Conservation (phyloP, 345 rosid species). For the Brassica incana region DNA sequence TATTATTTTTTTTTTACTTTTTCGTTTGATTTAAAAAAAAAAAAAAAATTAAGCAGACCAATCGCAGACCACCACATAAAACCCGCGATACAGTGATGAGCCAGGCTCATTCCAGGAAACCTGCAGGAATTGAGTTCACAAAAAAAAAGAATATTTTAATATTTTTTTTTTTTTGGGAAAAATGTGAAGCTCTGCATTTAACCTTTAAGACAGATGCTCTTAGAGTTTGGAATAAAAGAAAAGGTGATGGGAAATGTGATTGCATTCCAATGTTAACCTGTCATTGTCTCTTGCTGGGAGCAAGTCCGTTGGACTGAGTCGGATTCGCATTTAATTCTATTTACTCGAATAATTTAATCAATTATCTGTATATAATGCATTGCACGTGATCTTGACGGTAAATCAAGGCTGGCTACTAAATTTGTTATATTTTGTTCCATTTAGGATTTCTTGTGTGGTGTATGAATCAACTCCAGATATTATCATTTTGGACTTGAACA, state of each 20-base stretch:
- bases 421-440: neutral
- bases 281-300: slow-evolving; percentile 37
- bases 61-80: too few relatives aligned
- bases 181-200: too few relatives aligned
- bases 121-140: too few relatives aligned
- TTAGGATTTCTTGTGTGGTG: neutral
- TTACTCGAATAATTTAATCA: neutral
- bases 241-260: neutral
- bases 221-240: neutral
- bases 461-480: neutral
- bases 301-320: slow-evolving; percentile 35
- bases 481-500: neutral
- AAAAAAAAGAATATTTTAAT: too few relatives aligned
- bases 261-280: slow-evolving; percentile 30
- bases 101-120: too few relatives aligned
- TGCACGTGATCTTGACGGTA: slow-evolving; percentile 43
- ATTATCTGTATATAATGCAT: slow-evolving; percentile 26
- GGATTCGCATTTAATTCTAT: slow-evolving; percentile 32
- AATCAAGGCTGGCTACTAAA: slow-evolving; percentile 29
- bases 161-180: too few relatives aligned
- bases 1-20: too few relatives aligned
- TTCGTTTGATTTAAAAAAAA: too few relatives aligned
- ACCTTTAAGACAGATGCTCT: too few relatives aligned
- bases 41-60: too few relatives aligned
- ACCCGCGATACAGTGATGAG: too few relatives aligned